A percentile compares a stretch with the other conserved stretches of the same genome.
Evolutionary conservation across 1,139 yeast species (phyloP).

Genomic region (Yamadazyma oceani): DNA sequence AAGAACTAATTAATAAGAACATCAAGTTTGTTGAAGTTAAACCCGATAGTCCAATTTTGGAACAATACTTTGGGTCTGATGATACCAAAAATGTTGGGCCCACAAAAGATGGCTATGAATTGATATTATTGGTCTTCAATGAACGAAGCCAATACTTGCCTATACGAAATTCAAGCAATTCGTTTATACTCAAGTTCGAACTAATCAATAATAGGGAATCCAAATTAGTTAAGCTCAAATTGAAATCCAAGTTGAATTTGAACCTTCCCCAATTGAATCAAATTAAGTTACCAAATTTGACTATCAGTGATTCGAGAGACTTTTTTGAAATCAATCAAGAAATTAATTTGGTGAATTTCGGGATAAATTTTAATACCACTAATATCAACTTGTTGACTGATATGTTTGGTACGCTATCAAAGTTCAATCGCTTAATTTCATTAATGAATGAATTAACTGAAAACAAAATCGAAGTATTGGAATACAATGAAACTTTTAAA

Average conservation of each 20-base stretch:
- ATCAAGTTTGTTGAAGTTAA: conserved; percentile 34
- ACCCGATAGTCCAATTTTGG: conserved; percentile 1
- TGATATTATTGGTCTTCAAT: conserved; percentile 35
- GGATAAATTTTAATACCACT: conserved; percentile 12
- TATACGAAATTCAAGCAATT: conserved; percentile 33
- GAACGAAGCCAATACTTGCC: conserved; percentile 34
- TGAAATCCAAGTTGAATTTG: conserved; percentile 16
- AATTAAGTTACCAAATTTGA: conserved; percentile 16
- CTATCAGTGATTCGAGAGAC: conserved; percentile 23
- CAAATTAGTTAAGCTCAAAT: conserved; percentile 12
- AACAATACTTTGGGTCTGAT: conserved; percentile 3
- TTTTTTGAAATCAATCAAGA: conserved; percentile 31
- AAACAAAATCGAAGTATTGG: conserved; percentile 28
- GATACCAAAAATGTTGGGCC: background rate
- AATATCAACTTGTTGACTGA: conserved; percentile 20
- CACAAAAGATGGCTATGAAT: conserved; percentile 17
- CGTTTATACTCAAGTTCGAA: conserved; percentile 34
- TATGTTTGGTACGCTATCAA: conserved; percentile 31
- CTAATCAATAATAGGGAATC: conserved; percentile 20
- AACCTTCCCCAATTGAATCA: conserved; percentile 33
- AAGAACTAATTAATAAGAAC: conserved; percentile 50
- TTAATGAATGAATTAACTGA: conserved; percentile 35
- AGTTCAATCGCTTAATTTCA: conserved; percentile 33
- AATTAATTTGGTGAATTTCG: conserved; percentile 26
- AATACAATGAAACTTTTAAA: conserved; percentile 29